Conservation (phyloP, 306 rosid species). For the Prunus persica region Prunus_persica_NCBIv2 NC_034012.1:5471501-5472000, state of each 20-base stretch:
- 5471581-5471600: slow-evolving; percentile 36
- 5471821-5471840: slow-evolving; percentile 5
- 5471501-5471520: neutral
- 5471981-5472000: neutral
- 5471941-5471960: neutral
- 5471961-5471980: neutral
- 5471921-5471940: neutral
- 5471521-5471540: neutral
- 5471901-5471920: neutral
- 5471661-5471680: slow-evolving; percentile 31
- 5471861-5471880: neutral
- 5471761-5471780: neutral
- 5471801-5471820: slow-evolving; percentile 15
- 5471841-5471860: slow-evolving; percentile 18
- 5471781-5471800: slow-evolving; percentile 30
- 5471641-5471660: slow-evolving; percentile 28
- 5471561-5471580: slow-evolving; percentile 5
- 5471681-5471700: slow-evolving; percentile 22
- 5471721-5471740: slow-evolving; percentile 14
- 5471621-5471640: slow-evolving; percentile 21
- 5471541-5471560: slow-evolving; percentile 10
- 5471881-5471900: no score
- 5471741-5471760: slow-evolving; percentile 20
- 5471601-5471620: slow-evolving; percentile 23
- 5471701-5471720: slow-evolving; percentile 22